These are phyloP conservation scores for Clarkia xantiana DNA, from an alignment of 345 rosid species.

Conservation along the genomic window DNA sequence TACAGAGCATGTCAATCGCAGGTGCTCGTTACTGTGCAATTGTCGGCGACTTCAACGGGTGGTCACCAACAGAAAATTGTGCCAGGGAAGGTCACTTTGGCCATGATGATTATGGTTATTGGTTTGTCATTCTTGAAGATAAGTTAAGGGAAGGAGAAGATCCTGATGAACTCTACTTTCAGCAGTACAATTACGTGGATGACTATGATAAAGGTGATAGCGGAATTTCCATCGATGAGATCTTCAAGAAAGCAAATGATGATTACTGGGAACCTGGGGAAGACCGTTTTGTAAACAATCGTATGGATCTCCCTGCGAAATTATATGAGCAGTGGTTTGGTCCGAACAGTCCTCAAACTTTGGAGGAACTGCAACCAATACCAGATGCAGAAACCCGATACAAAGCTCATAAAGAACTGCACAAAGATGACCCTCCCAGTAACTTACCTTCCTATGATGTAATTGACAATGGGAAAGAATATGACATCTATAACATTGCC, in stretches of 20 bases:
- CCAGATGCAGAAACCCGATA: conserved; percentile 76
- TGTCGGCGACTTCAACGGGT: conserved; percentile 76
- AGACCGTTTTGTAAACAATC: conserved; percentile 60
- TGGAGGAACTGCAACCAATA: conserved; percentile 65
- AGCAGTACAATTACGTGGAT: conserved; percentile 77
- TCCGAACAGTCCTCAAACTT: conserved; percentile 79
- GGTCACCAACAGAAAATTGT: conserved; percentile 78
- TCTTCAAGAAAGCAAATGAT: conserved; percentile 65
- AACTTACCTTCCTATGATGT: conserved; percentile 68
- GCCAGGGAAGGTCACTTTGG: conserved; percentile 83
- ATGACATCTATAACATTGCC: conserved; percentile 46
- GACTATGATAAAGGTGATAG: conserved; percentile 90
- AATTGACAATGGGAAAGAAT: conserved; percentile 64
- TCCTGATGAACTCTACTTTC: conserved; percentile 86
- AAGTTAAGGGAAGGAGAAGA: conserved; percentile 71
- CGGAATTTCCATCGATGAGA: conserved; percentile 57
- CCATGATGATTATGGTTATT: conserved; percentile 88
- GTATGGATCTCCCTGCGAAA: conserved; percentile 77
- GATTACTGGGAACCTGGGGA: conserved; percentile 99
- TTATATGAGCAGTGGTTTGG: conserved; percentile 84
- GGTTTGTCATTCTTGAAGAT: conserved; percentile 89
- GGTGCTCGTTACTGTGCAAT: conserved; percentile 95
- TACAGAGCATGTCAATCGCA: conserved; percentile 12
- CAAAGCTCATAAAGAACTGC: conserved; percentile 60
- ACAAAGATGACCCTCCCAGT: conserved; percentile 82